phyloP scores from a whole-genome alignment of 768 basidiomycete genomes.

The Boletus coccyginus region DNA sequence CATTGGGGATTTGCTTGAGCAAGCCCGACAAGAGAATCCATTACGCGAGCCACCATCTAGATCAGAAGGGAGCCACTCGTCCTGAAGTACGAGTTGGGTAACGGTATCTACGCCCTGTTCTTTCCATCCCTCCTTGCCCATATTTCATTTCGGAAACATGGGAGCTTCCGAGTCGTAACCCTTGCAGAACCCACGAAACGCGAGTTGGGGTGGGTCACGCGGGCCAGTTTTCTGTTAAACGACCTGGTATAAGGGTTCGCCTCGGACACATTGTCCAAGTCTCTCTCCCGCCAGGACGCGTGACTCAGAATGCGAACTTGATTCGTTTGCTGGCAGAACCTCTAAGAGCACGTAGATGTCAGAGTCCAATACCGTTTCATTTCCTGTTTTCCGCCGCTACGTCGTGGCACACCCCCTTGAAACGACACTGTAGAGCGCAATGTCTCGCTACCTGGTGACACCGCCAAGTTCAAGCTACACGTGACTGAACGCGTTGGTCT shows the following conservation, averaged over 20 bases:
- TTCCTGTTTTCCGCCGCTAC: too few relatives aligned
- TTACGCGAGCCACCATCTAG: conserved; percentile 53
- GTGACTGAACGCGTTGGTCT: conserved; percentile 3
- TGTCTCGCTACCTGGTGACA: too few relatives aligned
- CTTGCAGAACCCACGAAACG: background rate
- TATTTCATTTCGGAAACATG: background rate
- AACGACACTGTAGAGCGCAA: too few relatives aligned
- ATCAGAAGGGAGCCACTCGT: conserved; percentile 8
- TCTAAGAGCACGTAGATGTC: too few relatives aligned
- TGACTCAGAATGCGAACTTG: too few relatives aligned
- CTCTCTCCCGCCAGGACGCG: too few relatives aligned
- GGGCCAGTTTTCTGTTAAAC: background rate
- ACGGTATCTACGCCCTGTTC: background rate
- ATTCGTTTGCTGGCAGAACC: too few relatives aligned
- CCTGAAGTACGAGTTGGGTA: conserved; percentile 8
- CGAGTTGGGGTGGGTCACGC: background rate
- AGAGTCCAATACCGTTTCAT: too few relatives aligned
- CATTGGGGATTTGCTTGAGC: conserved; percentile 69
- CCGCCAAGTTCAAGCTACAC: background rate
- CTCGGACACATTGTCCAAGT: background rate
- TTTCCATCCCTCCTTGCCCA: background rate
- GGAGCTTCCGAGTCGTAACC: background rate
- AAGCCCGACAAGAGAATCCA: conserved; percentile 80
- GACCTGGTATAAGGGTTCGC: background rate
- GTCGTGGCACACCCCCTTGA: too few relatives aligned